Evolutionary conservation across 2,329 filamentous ascomycete genomes (phyloP), one percentile per base, ranked within the genome.

Genomic region (Lasiodiplodia sp.): DNA sequence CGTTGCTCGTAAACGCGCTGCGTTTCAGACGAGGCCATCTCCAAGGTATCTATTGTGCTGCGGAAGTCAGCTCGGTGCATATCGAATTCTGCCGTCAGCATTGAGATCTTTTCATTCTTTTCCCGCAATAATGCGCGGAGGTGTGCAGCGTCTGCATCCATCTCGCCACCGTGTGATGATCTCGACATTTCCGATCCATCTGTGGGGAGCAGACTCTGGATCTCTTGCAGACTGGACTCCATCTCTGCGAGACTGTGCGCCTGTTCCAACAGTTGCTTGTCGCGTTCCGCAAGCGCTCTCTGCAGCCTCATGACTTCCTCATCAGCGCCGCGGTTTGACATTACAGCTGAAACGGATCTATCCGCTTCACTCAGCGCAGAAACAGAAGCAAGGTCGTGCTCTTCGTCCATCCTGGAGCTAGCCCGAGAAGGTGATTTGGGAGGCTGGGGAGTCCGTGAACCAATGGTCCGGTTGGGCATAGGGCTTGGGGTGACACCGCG

Each of bases 21-120:
- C 0, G 96, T 99, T 82, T 99, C 96, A 0, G 94, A 92, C 76
- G 94, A 97, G 2, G 96, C 96, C 83, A 98, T 88, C 79, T 99
- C 96, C 63, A 99, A 85, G 0, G 95, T 97, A 81, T 99, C 96
- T 70, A 99, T 96, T 21, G 96, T 99, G 79, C 93, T 97, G 72
- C 96, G 87, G 81, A 99, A 99, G 79, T 99, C 96, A 21, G 96
- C 95, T 69, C 96, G 88, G 78, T 99, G 95, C 11, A 91, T 89
- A 77, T 99, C 96, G 75, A 99, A 99, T 77, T 99, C 96, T 10
- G 92, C 89, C 0, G 94, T 98, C 73, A 99, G 87, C 85, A 95
- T 90, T 31, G 91, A 90, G 72, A 99, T 97, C 83, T 94, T 97
- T 69, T 99, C 96, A 75, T 97, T 97, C 86, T 97, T 97, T 81